Base-by-base conservation (phyloP, 2,329 filamentous ascomycete genomes). In the Cercospora brassicicola region DNA sequence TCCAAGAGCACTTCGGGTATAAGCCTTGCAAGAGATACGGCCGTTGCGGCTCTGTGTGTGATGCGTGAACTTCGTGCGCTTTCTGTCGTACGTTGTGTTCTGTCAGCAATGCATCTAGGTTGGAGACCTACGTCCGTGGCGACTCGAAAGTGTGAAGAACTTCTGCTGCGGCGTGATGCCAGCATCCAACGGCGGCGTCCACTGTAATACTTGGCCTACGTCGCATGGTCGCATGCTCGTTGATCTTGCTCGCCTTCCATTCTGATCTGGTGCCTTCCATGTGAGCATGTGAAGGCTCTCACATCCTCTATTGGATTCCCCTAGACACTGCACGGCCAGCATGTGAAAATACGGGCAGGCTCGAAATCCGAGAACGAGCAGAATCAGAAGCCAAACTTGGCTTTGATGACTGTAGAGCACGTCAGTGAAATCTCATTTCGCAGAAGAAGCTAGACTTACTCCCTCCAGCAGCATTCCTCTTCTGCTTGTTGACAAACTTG, bases 401-500 rank as follows among this genome's bases (percentile, higher is more conserved):
- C 71, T 64, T 76, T 77, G 68, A 77, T 73, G 11, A 76, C 73
- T 75, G 63, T 57, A 18, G 30, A 10, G 28, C 59, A 39, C 23
- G 42, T 15, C 60, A 31, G 67, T 71, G 57, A 69, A 55, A 56
- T 26, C 15, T 1, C 56, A 20, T 48, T 9, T 8, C 20, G 28
- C 61, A 20, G 45, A 31, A 18, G 28, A 55, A 5, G 7, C 36
- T 48, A 53, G 1, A 78, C 75, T 77, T 70, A 77, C 76, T 67
- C 18, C 93, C 92, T 73, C 96, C 81, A 13, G 97, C 83, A 71
- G 95, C 84, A 71, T 92, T 94, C 78, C 89, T 88, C 86, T 98
- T 98, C 83, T 98, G 94, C 81, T 90, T 90, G 67, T 85, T 86
- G 4, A 97, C 90, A 79, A 88, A 97, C 79, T 96, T 97, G 75